Evolutionary conservation across 2,329 filamentous ascomycete species (phyloP), one percentile per base, ranked within the genome.

Genomic region (Aspergillus brasiliensis): DNA sequence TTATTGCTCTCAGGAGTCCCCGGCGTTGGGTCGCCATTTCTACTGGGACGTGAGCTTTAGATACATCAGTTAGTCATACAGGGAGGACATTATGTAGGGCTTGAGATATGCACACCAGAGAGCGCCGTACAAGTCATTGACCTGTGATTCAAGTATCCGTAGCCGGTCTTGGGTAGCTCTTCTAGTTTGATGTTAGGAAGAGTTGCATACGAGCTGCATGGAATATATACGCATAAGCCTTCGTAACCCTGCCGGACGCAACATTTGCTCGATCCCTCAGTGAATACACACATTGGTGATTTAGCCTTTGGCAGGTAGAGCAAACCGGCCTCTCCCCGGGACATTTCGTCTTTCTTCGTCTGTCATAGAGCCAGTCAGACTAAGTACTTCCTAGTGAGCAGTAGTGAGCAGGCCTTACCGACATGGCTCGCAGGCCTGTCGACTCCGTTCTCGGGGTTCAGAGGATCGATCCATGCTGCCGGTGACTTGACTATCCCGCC

Each of bases 351-450:
- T 62, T 59, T 28, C 59, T 62, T 2, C 53, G 51, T 10, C 60
- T 60, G n/a, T 8, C n/a, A 17, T 31, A 11, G 4, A 34, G 17
- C 21, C 19, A 23, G 27, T 51, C 8, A 49, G 46, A 3, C 10
- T 49, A 3, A 6, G n/a, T 8, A 34, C 2, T 8, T 3, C 15
- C 7, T 25, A 2, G 3, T 5, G 19, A 42, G 11, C 15, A n/a
- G n/a, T n/a, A n/a, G n/a, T n/a, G 6, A 21, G 15, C 2, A n/a
- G 8, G 15, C 31, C 57, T 15, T 23, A 62, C 60, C 57, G 57
- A 27, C 60, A 62, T 1, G 60, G 57, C 8, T 62, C 60, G 28
- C 60, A 62, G 23, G 60, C 60, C 27, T 62, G 60, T 10, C 54
- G 47, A 23, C 46, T 49, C n/a, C 46, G 46, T 28, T 31, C 46